Conservation (phyloP, 495 filamentous ascomycete species). For the Hypoxylon fuscum region DNA sequence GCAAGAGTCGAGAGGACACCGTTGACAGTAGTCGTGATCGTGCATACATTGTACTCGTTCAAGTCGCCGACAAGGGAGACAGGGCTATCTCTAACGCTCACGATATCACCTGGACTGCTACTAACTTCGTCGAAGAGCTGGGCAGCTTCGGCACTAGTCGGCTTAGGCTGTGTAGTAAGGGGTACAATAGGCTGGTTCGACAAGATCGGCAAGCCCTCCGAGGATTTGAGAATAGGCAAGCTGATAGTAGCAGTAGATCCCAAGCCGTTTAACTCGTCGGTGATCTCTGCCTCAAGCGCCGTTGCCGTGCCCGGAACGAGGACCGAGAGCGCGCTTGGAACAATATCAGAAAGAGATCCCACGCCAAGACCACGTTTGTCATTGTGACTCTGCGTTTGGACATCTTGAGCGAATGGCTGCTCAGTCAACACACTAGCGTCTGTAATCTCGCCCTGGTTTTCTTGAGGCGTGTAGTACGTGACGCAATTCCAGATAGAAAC, state of each 20-base stretch:
- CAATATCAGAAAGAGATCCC: slow-evolving; percentile 3
- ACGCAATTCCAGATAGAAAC: slow-evolving; percentile 7
- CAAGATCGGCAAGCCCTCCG: slow-evolving; percentile 18
- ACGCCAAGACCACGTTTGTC: slow-evolving; percentile 19
- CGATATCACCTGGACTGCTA: slow-evolving; percentile 20
- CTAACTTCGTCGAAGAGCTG: slow-evolving; percentile 13
- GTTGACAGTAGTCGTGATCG: slow-evolving; percentile 23
- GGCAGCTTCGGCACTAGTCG: slow-evolving; percentile 16
- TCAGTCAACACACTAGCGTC: not conserved
- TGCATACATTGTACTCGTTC: slow-evolving; percentile 28
- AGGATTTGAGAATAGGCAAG: slow-evolving; percentile 7
- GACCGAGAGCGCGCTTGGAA: slow-evolving; percentile 13
- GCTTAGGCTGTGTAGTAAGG: slow-evolving; percentile 13
- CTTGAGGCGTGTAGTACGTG: not conserved
- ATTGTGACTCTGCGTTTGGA: not conserved
- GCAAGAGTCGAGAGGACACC: slow-evolving; percentile 27
- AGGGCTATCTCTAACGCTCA: slow-evolving; percentile 14
- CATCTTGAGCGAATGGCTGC: not conserved
- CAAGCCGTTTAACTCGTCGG: slow-evolving; percentile 6
- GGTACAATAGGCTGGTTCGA: slow-evolving; percentile 10
- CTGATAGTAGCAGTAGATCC: slow-evolving; percentile 5
- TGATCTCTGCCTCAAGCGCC: slow-evolving; percentile 20
- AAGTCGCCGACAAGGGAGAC: slow-evolving; percentile 24
- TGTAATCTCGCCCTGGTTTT: not conserved
- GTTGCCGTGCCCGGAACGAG: slow-evolving; percentile 9